Evolutionary conservation across 2,329 filamentous ascomycete species (phyloP).

Genomic region (Mycocentrospora acerina): DNA sequence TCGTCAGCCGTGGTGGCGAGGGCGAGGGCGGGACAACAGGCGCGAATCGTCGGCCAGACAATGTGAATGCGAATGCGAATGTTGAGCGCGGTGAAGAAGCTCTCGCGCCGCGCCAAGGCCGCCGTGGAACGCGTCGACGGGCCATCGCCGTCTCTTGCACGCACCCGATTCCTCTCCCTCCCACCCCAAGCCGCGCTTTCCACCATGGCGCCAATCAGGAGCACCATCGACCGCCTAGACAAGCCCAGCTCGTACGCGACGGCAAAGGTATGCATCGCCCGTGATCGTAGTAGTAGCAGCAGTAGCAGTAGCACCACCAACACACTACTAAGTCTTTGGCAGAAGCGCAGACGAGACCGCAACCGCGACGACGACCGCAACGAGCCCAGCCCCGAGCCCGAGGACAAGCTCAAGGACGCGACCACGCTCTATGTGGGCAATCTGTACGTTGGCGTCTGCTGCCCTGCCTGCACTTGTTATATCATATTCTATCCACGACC

Average conservation of each 20-base stretch:
- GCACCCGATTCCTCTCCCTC: too few relatives aligned
- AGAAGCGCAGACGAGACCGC: conserved; percentile 72
- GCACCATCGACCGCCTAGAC: conserved; percentile 91
- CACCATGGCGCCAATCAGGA: conserved; percentile 49
- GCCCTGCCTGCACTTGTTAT: too few relatives aligned
- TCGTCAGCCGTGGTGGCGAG: too few relatives aligned
- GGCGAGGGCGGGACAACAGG: not conserved
- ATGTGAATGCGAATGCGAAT: too few relatives aligned
- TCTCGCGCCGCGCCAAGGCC: conserved; percentile 1
- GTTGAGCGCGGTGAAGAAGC: conserved; percentile 8
- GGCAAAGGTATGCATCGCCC: conserved; percentile 62
- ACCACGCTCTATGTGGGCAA: conserved; percentile 98
- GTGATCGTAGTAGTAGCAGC: too few relatives aligned
- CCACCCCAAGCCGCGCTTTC: not conserved
- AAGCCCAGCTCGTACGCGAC: conserved; percentile 92
- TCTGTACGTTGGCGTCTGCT: conserved; percentile 62
- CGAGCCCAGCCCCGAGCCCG: conserved; percentile 59
- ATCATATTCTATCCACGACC: too few relatives aligned
- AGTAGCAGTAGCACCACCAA: not conserved
- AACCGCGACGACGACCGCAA: conserved; percentile 57
- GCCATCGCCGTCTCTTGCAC: too few relatives aligned
- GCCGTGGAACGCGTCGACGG: too few relatives aligned
- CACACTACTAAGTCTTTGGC: conserved; percentile 11
- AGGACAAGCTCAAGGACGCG: conserved; percentile 81
- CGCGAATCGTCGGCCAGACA: too few relatives aligned